These are phyloP conservation scores for Diaporthe vaccinii DNA, from an alignment of 2,329 filamentous ascomycete genomes.

Conservation along the genomic window DNA sequence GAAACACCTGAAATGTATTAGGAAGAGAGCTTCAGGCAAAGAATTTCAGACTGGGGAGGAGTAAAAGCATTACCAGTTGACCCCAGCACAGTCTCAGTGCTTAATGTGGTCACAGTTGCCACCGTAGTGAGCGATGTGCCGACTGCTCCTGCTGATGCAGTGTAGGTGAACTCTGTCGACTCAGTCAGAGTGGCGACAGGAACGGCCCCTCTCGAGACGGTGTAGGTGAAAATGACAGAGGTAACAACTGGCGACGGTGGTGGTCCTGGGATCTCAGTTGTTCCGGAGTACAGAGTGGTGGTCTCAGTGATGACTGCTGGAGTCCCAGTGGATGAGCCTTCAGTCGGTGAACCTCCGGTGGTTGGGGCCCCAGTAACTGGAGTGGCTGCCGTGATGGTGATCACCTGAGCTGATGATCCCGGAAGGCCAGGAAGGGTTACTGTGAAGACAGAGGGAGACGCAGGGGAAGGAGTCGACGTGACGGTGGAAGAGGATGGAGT, in stretches of 20 bases:
- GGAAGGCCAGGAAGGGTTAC: conserved; percentile 36
- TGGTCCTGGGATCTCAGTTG: conserved; percentile 35
- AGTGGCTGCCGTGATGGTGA: conserved; percentile 37
- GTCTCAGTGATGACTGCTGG: conserved; percentile 7
- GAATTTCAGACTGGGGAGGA: neutral
- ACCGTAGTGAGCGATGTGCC: conserved; percentile 36
- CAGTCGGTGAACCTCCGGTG: neutral
- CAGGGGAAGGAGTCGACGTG: neutral
- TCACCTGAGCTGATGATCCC: conserved; percentile 29
- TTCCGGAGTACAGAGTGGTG: conserved; percentile 18
- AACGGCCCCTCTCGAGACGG: conserved; percentile 38
- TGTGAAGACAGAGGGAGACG: conserved; percentile 31
- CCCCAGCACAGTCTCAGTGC: conserved; percentile 35
- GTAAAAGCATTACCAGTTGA: conserved; percentile 26
- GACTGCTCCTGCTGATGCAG: conserved; percentile 14
- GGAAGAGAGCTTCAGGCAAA: neutral
- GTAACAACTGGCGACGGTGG: conserved; percentile 30
- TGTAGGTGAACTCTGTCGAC: conserved; percentile 36
- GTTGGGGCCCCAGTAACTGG: conserved; percentile 23
- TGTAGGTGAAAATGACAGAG: conserved; percentile 45
- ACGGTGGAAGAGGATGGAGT: neutral
- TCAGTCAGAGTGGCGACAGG: conserved; percentile 38
- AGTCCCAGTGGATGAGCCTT: neutral
- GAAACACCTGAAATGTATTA: neutral
- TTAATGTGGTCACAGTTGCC: conserved; percentile 39